Evolutionary conservation across 306 rosid genomes (phyloP).

Genomic region (Prinsepia uniflora): DNA sequence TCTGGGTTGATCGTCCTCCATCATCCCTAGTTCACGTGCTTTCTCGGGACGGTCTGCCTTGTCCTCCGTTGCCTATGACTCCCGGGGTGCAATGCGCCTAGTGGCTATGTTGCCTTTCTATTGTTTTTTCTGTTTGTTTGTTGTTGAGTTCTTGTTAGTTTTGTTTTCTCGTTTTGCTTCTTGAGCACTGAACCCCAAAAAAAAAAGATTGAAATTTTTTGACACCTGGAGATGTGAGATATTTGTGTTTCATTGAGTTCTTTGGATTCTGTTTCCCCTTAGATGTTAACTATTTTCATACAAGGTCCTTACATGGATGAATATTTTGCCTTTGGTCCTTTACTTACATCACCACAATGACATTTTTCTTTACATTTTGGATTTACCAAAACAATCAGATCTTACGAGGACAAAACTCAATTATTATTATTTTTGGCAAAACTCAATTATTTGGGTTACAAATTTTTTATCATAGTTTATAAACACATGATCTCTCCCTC

Average conservation of each 20-base stretch:
- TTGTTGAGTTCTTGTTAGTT: no score
- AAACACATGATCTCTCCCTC: background rate
- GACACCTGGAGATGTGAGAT: constrained; percentile 20
- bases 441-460: background rate
- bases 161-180: no score
- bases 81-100: no score
- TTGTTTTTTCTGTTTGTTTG: no score
- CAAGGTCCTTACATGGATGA: no score
- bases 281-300: constrained; percentile 22
- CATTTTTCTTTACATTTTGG: background rate
- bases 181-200: no score
- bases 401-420: background rate
- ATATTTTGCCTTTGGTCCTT: background rate
- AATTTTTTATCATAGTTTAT: background rate
- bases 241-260: constrained; percentile 18
- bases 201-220: background rate
- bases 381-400: background rate
- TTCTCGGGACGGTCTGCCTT: no score
- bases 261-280: constrained; percentile 38
- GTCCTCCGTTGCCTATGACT: no score
- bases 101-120: no score
- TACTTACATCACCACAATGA: background rate
- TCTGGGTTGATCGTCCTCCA: no score
- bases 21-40: no score
- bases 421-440: no score